Percentiles rank a stretch among this genome's conserved stretches.
Conservation (phyloP, 2,329 filamentous ascomycete species). For the Samsoniella hepiali region DNA sequence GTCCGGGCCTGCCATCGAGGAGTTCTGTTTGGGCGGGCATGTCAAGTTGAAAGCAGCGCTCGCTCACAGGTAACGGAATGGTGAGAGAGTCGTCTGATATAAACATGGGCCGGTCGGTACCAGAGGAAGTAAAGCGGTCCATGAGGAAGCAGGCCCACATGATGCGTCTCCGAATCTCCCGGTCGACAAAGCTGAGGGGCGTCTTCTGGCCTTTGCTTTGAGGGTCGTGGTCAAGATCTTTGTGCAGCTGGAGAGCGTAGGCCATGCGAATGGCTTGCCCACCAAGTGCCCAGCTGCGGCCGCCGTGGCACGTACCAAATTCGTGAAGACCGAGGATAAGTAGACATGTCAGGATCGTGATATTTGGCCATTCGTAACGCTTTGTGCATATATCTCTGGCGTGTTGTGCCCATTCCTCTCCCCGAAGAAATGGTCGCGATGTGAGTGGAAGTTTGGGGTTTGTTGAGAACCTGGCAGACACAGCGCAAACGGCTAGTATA, state of each 20-base stretch:
- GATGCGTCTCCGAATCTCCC: constrained; percentile 85
- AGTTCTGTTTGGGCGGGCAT: constrained; percentile 85
- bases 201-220: constrained; percentile 58
- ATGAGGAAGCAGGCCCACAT: constrained; percentile 99
- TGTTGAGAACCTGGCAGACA: constrained; percentile 91
- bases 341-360: constrained; percentile 90
- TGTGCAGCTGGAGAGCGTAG: constrained; percentile 89
- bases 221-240: constrained; percentile 82
- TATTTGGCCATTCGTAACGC: constrained; percentile 91
- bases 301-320: constrained; percentile 95
- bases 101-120: constrained; percentile 87
- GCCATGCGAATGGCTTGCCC: constrained; percentile 97
- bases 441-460: constrained; percentile 75
- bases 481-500: constrained; percentile 88
- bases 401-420: constrained; percentile 84
- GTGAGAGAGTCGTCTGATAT: constrained; percentile 85
- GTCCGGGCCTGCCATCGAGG: constrained; percentile 66
- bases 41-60: constrained; percentile 85
- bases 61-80: constrained; percentile 86
- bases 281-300: constrained; percentile 91
- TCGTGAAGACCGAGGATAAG: constrained; percentile 87
- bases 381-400: constrained; percentile 85
- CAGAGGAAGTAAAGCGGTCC: constrained; percentile 96
- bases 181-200: constrained; percentile 82
- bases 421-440: constrained; percentile 74